A percentile compares a stretch with the other conserved stretches of the same genome.
phyloP scores from a whole-genome alignment of 768 basidiomycete genomes.

The Leccinum broughii region DNA sequence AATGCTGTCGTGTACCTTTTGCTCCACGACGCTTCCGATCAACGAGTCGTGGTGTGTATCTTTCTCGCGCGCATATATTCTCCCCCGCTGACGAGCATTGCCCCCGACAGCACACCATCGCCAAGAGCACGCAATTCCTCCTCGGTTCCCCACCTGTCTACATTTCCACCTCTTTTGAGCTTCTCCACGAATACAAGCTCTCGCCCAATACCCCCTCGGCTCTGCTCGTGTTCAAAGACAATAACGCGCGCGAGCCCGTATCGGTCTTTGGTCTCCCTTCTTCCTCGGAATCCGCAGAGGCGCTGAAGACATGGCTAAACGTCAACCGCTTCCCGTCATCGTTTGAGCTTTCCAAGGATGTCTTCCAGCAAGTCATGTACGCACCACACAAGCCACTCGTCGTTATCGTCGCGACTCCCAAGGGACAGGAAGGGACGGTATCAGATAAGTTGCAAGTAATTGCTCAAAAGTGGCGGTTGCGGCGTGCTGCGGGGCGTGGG shows the following conservation, averaged over 20 bases:
- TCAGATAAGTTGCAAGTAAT: constrained; percentile 50
- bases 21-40: constrained; percentile 42
- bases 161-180: constrained; percentile 34
- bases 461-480: constrained; percentile 58
- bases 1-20: constrained; percentile 45
- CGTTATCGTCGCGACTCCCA: constrained; percentile 61
- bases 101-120: constrained; percentile 46
- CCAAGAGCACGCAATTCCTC: constrained; percentile 54
- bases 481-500: background rate
- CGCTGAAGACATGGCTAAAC: constrained; percentile 56
- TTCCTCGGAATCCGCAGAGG: background rate
- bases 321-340: constrained; percentile 71
- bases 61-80: background rate
- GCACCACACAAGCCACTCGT: constrained; percentile 74
- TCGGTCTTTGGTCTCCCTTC: constrained; percentile 38
- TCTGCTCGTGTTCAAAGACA: constrained; percentile 68
- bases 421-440: constrained; percentile 40
- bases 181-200: constrained; percentile 38
- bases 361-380: constrained; percentile 87
- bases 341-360: constrained; percentile 72
- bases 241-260: constrained; percentile 46
- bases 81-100: background rate
- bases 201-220: constrained; percentile 49
- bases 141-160: constrained; percentile 52
- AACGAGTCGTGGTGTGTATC: constrained; percentile 33